Conservation (phyloP, 2,329 filamentous ascomycete species). For the Emmonsia crescens region DNA sequence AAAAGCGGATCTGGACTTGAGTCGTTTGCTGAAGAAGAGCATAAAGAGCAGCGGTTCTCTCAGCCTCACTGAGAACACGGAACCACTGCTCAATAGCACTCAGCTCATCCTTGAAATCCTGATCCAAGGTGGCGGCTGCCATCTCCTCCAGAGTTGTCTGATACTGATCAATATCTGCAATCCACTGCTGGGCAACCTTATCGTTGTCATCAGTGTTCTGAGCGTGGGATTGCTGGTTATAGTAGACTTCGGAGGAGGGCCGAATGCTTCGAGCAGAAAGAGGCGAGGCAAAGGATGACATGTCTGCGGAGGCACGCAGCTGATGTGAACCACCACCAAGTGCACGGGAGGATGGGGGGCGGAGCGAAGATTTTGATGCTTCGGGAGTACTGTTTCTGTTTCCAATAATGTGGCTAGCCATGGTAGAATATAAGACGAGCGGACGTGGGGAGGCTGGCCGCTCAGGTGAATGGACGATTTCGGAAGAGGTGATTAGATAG, state of each 20-base stretch:
- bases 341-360: slow-evolving; percentile 72
- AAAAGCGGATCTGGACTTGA: slow-evolving; percentile 97
- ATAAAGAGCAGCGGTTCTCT: slow-evolving; percentile 89
- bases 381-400: slow-evolving; percentile 98
- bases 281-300: slow-evolving; percentile 68
- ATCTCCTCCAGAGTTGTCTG: slow-evolving; percentile 98
- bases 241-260: slow-evolving; percentile 86
- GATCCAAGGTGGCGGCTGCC: slow-evolving; percentile 95
- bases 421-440: slow-evolving; percentile 15
- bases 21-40: slow-evolving; percentile 95
- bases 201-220: slow-evolving; percentile 72
- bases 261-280: slow-evolving; percentile 69
- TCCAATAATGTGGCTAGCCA: slow-evolving; percentile 57
- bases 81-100: slow-evolving; percentile 99
- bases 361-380: slow-evolving; percentile 66
- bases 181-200: slow-evolving; percentile 94
- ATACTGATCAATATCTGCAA: slow-evolving; percentile 96
- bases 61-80: slow-evolving; percentile 88
- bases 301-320: slow-evolving; percentile 89
- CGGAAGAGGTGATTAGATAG: slow-evolving; percentile 1
- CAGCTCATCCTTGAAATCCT: slow-evolving; percentile 98
- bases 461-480: not conserved
- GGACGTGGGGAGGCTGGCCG: not conserved
- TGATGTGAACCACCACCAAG: slow-evolving; percentile 70
- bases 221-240: slow-evolving; percentile 62